Conservation (phyloP, 768 basidiomycete genomes). For the Suillus clintonianus region DNA sequence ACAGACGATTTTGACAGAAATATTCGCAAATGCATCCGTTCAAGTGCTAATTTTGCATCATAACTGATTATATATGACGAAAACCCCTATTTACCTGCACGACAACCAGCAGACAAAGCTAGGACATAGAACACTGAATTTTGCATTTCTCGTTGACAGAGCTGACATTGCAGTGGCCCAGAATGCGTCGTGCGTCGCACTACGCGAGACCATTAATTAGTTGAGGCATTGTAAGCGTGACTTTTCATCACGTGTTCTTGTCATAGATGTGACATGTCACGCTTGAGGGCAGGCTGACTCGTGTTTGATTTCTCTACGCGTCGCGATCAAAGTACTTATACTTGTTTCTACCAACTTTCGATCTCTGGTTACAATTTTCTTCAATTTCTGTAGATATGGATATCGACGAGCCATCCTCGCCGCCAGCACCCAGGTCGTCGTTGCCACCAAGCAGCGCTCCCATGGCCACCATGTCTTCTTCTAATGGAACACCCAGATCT, state of each 20-base stretch:
- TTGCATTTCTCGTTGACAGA: neutral
- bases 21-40: neutral
- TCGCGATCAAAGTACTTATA: conserved; percentile 19
- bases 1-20: neutral
- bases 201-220: too few species aligned
- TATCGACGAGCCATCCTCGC: conserved; percentile 58
- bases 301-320: conserved; percentile 36
- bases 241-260: neutral
- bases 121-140: neutral
- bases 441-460: conserved; percentile 54
- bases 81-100: neutral
- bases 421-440: conserved; percentile 53
- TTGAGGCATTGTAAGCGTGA: too few species aligned
- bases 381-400: conserved; percentile 44
- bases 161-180: too few species aligned
- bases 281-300: conserved; percentile 48
- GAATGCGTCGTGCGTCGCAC: too few species aligned
- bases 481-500: conserved; percentile 34
- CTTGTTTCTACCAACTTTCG: neutral
- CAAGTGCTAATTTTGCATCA: neutral
- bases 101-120: neutral
- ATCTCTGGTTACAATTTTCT: conserved; percentile 13
- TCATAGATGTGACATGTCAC: conserved; percentile 1
- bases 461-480: conserved; percentile 36
- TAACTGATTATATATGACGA: neutral